phyloP scores from a whole-genome alignment of 2,329 filamentous ascomycete genomes.

The Sporothrix inflata region DNA sequence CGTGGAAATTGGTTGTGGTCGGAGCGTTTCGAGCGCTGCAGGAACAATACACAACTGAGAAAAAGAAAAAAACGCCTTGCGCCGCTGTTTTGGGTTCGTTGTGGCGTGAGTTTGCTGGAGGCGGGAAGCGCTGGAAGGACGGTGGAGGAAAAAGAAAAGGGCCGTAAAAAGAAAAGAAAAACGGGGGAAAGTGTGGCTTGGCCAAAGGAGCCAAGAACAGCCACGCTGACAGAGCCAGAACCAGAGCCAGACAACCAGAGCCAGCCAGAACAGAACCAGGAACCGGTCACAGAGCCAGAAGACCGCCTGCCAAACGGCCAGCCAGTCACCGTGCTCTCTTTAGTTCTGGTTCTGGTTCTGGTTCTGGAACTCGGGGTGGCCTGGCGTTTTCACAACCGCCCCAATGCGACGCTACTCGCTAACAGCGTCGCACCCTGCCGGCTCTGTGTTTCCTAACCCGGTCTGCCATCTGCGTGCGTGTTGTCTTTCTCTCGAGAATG shows the following conservation, averaged over 20 bases:
- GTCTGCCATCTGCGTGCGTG: not conserved
- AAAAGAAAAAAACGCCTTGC: conserved; percentile 6
- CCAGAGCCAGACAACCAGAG: not conserved
- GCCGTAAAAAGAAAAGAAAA: not conserved
- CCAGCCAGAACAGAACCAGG: not conserved
- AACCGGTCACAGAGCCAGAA: not conserved
- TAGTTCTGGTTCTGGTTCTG: not conserved
- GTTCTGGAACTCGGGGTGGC: not conserved
- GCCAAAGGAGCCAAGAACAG: conserved; percentile 14
- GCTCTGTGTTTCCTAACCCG: conserved; percentile 9
- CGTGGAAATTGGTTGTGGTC: not conserved
- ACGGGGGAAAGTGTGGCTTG: not conserved
- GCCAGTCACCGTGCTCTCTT: not conserved
- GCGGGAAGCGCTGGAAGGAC: not conserved
- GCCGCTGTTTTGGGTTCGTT: not conserved
- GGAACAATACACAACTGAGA: not conserved
- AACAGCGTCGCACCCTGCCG: conserved; percentile 14
- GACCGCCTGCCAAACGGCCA: not conserved
- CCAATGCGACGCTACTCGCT: conserved; percentile 3
- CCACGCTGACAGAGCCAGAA: not conserved
- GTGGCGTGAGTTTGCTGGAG: not conserved
- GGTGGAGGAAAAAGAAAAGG: not conserved
- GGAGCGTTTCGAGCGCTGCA: not conserved
- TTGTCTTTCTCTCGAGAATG: not conserved
- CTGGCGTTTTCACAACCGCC: conserved; percentile 5